Evolutionary conservation across 2,329 filamentous ascomycete species (phyloP).

Genomic region (Bipolaris gigantea): DNA sequence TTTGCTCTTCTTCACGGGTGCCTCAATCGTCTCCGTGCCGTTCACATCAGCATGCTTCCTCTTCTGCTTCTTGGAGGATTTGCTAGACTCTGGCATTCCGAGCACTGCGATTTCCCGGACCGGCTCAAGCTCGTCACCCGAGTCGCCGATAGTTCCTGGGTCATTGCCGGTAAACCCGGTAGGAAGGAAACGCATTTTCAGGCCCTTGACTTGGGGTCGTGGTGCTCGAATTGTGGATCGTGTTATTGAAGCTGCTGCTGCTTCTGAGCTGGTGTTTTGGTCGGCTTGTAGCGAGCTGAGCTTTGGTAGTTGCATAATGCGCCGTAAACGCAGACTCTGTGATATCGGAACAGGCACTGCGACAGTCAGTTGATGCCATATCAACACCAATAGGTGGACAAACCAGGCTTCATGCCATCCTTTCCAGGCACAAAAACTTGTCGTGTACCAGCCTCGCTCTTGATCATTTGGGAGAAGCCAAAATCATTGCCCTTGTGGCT

Average conservation of each 20-base stretch:
- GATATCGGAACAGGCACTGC: constrained; percentile 49
- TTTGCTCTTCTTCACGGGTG: constrained; percentile 45
- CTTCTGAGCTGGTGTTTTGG: constrained; percentile 44
- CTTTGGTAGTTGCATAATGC: constrained; percentile 59
- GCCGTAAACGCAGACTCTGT: constrained; percentile 66
- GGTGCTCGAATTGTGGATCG: constrained; percentile 56
- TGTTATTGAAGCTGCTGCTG: constrained; percentile 48
- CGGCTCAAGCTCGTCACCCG: constrained; percentile 51
- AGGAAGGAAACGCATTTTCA: constrained; percentile 69
- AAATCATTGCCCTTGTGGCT: constrained; percentile 67
- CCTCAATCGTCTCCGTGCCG: constrained; percentile 29
- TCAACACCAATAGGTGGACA: constrained; percentile 25
- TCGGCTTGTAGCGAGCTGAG: constrained; percentile 47
- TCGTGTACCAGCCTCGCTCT: constrained; percentile 56
- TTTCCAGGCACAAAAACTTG: constrained; percentile 64
- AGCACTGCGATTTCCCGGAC: constrained; percentile 24
- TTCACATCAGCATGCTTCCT: constrained; percentile 43
- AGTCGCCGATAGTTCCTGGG: constrained; percentile 48
- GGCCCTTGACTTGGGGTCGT: constrained; percentile 66
- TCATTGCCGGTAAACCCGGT: constrained; percentile 59
- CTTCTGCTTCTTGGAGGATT: constrained; percentile 43
- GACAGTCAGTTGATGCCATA: constrained; percentile 10
- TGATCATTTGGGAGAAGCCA: constrained; percentile 57
- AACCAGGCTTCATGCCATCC: constrained; percentile 60
- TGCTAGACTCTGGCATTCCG: constrained; percentile 26